Percentiles rank a stretch among this genome's conserved stretches.
phyloP scores from a whole-genome alignment of 768 basidiomycete species.

The Thelephora aurantiotincta region DNA sequence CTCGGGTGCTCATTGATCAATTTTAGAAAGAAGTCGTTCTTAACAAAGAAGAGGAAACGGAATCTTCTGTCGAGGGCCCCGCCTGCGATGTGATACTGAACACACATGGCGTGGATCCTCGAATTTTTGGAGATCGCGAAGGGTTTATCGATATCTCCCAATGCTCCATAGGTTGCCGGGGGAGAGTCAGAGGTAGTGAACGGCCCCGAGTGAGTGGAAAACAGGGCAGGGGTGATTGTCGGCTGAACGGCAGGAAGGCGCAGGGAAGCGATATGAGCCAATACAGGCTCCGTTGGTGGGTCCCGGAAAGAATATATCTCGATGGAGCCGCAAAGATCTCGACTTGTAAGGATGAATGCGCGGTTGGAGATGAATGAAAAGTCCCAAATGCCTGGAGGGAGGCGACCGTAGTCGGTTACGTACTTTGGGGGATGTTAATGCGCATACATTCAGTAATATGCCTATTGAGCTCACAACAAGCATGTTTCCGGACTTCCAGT shows the following conservation, averaged over 20 bases:
- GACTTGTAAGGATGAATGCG: conserved; percentile 23
- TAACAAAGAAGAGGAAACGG: conserved; percentile 8
- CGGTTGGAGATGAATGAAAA: conserved; percentile 25
- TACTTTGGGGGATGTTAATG: conserved; percentile 13
- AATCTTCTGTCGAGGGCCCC: conserved; percentile 10
- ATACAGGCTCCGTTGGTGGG: conserved; percentile 15
- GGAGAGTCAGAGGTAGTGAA: conserved; percentile 9
- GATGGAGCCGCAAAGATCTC: conserved; percentile 20
- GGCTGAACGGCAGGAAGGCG: conserved; percentile 10
- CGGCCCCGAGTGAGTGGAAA: conserved; percentile 16
- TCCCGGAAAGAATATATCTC: conserved; percentile 26
- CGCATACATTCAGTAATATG: neutral
- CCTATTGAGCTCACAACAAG: conserved; percentile 19
- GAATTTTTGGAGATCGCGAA: conserved; percentile 1
- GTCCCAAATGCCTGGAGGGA: conserved; percentile 16
- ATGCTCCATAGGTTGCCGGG: conserved; percentile 19
- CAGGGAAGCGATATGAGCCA: conserved; percentile 13
- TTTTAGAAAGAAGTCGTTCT: neutral
- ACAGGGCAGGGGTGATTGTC: conserved; percentile 6
- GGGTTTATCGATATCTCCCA: conserved; percentile 1
- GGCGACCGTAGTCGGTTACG: conserved; percentile 4
- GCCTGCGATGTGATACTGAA: neutral
- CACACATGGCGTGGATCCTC: conserved; percentile 4
- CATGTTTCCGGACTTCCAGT: conserved; percentile 24
- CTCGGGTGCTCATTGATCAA: conserved; percentile 9